These are phyloP conservation scores for Arxiozyma slooffiae DNA, from an alignment of 1,139 yeast genomes.

Conservation along the genomic window DNA sequence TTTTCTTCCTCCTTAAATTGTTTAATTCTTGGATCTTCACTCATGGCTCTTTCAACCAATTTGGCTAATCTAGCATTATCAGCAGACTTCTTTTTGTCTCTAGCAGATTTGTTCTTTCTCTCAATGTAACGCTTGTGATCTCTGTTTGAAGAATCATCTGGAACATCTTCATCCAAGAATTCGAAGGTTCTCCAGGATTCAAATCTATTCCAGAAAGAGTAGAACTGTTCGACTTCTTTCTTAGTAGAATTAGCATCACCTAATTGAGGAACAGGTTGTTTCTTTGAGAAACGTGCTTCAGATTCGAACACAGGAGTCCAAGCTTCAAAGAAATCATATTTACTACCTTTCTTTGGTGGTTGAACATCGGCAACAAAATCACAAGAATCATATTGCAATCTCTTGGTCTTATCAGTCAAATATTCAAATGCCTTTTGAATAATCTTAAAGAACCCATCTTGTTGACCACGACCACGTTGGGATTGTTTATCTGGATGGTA, in stretches of 20 bases:
- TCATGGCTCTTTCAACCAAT: slow-evolving; percentile 76
- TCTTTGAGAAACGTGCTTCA: slow-evolving; percentile 87
- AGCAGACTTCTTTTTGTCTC: slow-evolving; percentile 96
- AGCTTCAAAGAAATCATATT: slow-evolving; percentile 76
- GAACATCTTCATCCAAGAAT: slow-evolving; percentile 97
- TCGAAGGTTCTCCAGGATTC: slow-evolving; percentile 99
- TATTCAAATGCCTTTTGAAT: slow-evolving; percentile 94
- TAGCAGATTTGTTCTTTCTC: slow-evolving; percentile 91
- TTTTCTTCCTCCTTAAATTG: slow-evolving; percentile 87
- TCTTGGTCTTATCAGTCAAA: slow-evolving; percentile 72
- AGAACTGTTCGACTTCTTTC: slow-evolving; percentile 81
- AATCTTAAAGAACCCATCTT: slow-evolving; percentile 96
- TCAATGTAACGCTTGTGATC: slow-evolving; percentile 98
- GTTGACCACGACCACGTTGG: slow-evolving; percentile 73
- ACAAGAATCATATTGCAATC: slow-evolving; percentile 92
- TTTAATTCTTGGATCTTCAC: slow-evolving; percentile 92
- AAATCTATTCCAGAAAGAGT: slow-evolving; percentile 86
- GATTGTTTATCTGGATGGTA: slow-evolving; percentile 96
- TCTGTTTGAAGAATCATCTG: slow-evolving; percentile 98
- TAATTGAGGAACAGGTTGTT: slow-evolving; percentile 74
- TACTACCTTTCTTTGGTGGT: slow-evolving; percentile 59
- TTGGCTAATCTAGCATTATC: slow-evolving; percentile 87
- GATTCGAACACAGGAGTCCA: slow-evolving; percentile 89
- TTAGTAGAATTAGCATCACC: slow-evolving; percentile 63
- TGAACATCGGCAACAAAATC: slow-evolving; percentile 78